These are phyloP conservation scores for Penicillium sp. DNA, from an alignment of 2,329 filamentous ascomycete species.

Conservation along the genomic window DNA sequence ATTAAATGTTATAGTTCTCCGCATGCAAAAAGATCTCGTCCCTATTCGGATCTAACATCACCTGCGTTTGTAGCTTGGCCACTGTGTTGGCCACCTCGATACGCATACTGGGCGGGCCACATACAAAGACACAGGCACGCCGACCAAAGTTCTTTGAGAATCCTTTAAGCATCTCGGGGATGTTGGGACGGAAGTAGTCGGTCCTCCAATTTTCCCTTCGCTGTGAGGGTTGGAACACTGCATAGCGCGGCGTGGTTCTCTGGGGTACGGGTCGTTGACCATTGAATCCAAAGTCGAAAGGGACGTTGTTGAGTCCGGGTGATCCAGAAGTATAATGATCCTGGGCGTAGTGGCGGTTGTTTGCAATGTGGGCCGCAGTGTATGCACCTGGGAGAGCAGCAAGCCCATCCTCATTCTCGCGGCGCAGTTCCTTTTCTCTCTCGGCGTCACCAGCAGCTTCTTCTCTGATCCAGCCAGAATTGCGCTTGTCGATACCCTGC, in stretches of 20 bases:
- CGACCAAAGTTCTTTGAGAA: conserved; percentile 77
- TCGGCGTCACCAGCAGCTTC: conserved; percentile 75
- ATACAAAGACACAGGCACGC: conserved; percentile 85
- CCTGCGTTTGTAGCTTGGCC: conserved; percentile 72
- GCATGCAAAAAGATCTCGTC: conserved; percentile 94
- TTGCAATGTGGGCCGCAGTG: conserved; percentile 21
- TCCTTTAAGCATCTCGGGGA: conserved; percentile 79
- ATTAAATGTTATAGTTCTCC: conserved; percentile 85
- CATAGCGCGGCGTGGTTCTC: conserved; percentile 78
- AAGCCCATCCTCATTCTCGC: conserved; percentile 78
- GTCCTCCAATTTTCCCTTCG: conserved; percentile 75
- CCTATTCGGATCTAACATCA: conserved; percentile 70
- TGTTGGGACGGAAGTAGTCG: conserved; percentile 84
- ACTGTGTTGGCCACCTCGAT: conserved; percentile 83
- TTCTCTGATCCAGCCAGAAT: conserved; percentile 75
- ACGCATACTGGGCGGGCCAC: conserved; percentile 80
- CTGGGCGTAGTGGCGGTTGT: conserved; percentile 19
- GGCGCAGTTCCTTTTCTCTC: conserved; percentile 72
- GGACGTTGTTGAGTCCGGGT: conserved; percentile 9
- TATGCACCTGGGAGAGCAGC: conserved; percentile 66
- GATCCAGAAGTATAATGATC: conserved; percentile 2
- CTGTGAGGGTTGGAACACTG: conserved; percentile 58
- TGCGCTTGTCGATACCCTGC: conserved; percentile 79
- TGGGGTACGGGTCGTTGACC: conserved; percentile 81
- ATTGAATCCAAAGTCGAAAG: conserved; percentile 76